Base-by-base conservation (phyloP, 352 stramenopile genomes). In the Phytophthora constricta region DNA sequence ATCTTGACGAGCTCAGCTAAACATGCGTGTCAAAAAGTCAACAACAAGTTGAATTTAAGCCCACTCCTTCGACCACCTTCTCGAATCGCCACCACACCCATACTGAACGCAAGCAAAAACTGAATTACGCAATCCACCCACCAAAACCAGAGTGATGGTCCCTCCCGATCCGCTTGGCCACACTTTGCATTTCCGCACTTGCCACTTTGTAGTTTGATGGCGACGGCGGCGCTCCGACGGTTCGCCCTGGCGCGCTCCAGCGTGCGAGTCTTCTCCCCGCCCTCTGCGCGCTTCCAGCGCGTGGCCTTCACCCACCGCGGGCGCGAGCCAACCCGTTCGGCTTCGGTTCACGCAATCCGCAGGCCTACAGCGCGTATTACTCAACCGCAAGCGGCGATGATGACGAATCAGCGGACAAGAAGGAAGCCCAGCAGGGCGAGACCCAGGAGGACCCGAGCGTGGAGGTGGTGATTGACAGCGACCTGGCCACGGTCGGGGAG, bases 381-480 rank as follows among this genome's bases (percentile, higher is more conserved):
- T 77, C 76, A 37, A 82, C 70, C 0, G 61, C 59, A 23, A 72
- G 58, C 50, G 56, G 61, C 46, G 62, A 52, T 27, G 61, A 67
- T 13, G 54, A 72, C 28, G 65, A 70, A 3, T 65, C 74, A 9
- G 49, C 46, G n/a, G 47, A 73, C 14, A 61, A 75, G 37, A 71
- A 77, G 28, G 62, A 76, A 22, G 55, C 76, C 28, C 49, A 64
- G 5, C 45, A 50, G 11, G 33, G 65, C 27, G 25, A 41, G 1
- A n/a, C n/a, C n/a, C n/a, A n/a, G 62, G 52, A 66, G 0, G 66
- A 63, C 13, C 43, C 58, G 5, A 46, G 62, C 17, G 77, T 89
- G 22, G 80, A 92, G 58, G 75, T 92, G 28, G 73, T 92, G 34
- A 70, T 77, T n/a, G 74, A 90, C 53, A 88, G 64, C 20, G 80